These are phyloP conservation scores for Penicillium concentricum DNA, from an alignment of 2,329 filamentous ascomycete genomes.

Conservation along the genomic window DNA sequence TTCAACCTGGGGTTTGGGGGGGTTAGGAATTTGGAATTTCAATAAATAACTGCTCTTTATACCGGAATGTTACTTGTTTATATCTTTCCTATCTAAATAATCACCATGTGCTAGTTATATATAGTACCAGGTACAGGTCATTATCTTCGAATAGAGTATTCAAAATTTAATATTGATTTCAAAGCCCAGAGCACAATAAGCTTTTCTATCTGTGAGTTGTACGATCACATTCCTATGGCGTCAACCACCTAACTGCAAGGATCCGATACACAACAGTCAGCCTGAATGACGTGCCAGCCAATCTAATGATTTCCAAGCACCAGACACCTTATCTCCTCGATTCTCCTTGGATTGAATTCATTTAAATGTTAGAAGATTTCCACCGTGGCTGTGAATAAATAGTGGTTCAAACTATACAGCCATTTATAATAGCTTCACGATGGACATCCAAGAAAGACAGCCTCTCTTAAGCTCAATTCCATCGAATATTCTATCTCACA, in stretches of 20 bases:
- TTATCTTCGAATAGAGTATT: not conserved
- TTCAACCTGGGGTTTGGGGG: no score
- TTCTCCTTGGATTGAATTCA: not conserved
- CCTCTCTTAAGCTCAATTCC: slow-evolving; percentile 15
- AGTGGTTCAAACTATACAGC: not conserved
- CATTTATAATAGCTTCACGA: slow-evolving; percentile 1
- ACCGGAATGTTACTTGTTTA: not conserved
- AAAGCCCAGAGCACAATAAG: not conserved
- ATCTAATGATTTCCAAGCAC: slow-evolving; percentile 21
- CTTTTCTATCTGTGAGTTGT: not conserved
- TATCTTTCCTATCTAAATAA: not conserved
- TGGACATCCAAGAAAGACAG: slow-evolving; percentile 22
- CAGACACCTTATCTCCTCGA: not conserved
- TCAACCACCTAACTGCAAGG: slow-evolving; percentile 13
- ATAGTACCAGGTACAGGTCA: not conserved
- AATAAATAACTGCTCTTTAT: not conserved
- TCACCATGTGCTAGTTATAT: not conserved
- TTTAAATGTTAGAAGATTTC: not conserved
- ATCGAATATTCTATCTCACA: not conserved
- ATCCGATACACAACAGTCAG: slow-evolving; percentile 23
- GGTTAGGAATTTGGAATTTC: not conserved
- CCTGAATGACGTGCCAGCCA: slow-evolving; percentile 30
- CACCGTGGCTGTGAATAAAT: not conserved
- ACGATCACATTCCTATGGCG: not conserved
- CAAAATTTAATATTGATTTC: not conserved